phyloP scores from a whole-genome alignment of 306 rosid species.

The Quercus suber region DNA sequence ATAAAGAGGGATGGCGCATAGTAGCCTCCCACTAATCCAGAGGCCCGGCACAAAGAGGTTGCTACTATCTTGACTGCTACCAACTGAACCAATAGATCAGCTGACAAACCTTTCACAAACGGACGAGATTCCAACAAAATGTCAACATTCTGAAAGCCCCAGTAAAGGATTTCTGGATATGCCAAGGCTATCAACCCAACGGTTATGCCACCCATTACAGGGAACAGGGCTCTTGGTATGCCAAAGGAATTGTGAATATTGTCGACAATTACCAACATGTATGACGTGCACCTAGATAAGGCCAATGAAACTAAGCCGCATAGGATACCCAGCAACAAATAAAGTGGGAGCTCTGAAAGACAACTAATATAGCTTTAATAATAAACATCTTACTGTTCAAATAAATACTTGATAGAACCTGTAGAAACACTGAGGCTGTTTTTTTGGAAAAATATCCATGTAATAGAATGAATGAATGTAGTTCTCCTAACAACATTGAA shows the following conservation, averaged over 20 bases:
- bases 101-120: conserved; percentile 64
- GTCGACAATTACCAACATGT: conserved; percentile 53
- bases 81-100: conserved; percentile 78
- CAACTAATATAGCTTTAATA: conserved; percentile 37
- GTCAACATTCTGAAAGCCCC: conserved; percentile 97
- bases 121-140: conserved; percentile 91
- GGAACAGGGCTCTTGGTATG: conserved; percentile 57
- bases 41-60: conserved; percentile 86
- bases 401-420: conserved; percentile 15
- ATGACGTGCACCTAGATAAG: conserved; percentile 78
- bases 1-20: conserved; percentile 95
- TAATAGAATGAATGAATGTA: conserved; percentile 13
- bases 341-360: conserved; percentile 93
- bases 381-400: conserved; percentile 25
- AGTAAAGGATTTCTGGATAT: conserved; percentile 89
- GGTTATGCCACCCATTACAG: conserved; percentile 78
- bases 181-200: conserved; percentile 81
- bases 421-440: conserved; percentile 13
- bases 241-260: conserved; percentile 57
- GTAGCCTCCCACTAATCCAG: conserved; percentile 93
- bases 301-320: conserved; percentile 83
- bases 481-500: background rate
- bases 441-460: conserved; percentile 10
- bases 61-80: conserved; percentile 75
- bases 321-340: conserved; percentile 80